Percentiles rank a stretch among this genome's conserved stretches.
Conservation (phyloP, 495 filamentous ascomycete species). For the Penicillium flavigenum region DNA sequence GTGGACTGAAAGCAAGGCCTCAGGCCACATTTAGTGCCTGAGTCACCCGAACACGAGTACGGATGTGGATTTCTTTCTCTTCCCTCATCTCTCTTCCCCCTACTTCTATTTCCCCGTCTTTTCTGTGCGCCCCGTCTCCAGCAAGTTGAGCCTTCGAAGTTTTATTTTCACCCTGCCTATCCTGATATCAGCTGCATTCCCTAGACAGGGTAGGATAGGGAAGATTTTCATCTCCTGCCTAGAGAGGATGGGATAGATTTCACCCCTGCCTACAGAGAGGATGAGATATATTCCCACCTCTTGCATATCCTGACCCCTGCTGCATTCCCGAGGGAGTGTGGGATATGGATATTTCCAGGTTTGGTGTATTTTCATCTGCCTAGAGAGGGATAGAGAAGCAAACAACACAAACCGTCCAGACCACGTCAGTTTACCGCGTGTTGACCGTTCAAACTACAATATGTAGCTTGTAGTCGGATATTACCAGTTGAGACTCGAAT, state of each 20-base stretch:
- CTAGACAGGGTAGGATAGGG: neutral
- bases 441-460: neutral
- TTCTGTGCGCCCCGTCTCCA: neutral
- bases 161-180: neutral
- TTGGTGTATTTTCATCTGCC: neutral
- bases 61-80: neutral
- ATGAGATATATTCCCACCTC: neutral
- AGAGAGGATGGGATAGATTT: neutral
- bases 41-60: neutral
- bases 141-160: neutral
- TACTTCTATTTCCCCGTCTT: neutral
- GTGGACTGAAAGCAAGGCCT: neutral
- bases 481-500: neutral
- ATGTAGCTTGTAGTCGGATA: neutral
- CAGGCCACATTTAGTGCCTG: neutral
- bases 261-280: neutral
- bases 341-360: neutral
- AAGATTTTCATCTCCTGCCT: neutral
- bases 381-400: neutral
- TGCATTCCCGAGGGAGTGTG: neutral
- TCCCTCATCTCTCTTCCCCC: neutral
- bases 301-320: neutral
- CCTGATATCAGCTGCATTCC: neutral
- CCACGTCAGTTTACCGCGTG: neutral
- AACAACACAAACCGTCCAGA: neutral